Evolutionary conservation across 2,329 filamentous ascomycete species (phyloP).

Genomic region (Curvularia sp.): DNA sequence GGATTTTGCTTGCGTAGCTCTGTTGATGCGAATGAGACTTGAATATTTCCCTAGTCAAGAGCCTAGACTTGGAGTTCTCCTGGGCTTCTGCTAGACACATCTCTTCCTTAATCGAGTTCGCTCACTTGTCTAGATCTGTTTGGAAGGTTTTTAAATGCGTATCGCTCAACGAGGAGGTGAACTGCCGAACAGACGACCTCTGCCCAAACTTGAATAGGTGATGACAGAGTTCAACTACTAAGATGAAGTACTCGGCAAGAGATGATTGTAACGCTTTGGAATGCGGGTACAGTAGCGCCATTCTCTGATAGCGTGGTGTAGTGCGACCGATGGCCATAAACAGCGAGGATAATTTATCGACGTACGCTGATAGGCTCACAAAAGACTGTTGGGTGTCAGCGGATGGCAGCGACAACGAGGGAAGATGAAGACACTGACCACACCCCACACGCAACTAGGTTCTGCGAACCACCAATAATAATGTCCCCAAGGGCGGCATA

Average conservation of each 20-base stretch:
- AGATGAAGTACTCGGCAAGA: conserved; percentile 53
- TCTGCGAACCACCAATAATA: conserved; percentile 54
- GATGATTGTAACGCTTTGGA: conserved; percentile 48
- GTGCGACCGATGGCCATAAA: conserved; percentile 53
- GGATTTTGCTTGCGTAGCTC: conserved; percentile 29
- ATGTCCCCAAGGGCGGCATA: conserved; percentile 55
- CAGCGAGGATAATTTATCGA: conserved; percentile 51
- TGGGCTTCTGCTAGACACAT: conserved; percentile 34
- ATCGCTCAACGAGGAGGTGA: conserved; percentile 45
- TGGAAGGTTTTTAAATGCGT: conserved; percentile 44
- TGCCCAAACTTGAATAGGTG: conserved; percentile 43
- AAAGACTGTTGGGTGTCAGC: conserved; percentile 33
- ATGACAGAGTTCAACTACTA: conserved; percentile 52
- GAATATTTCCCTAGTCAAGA: conserved; percentile 24
- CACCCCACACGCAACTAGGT: conserved; percentile 55
- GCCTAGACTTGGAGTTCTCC: conserved; percentile 37
- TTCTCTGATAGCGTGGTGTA: conserved; percentile 51
- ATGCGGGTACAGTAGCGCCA: conserved; percentile 51
- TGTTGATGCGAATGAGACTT: conserved; percentile 22
- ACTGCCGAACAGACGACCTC: conserved; percentile 42
- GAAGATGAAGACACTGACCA: conserved; percentile 47
- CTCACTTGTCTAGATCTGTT: conserved; percentile 46
- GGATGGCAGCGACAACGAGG: conserved; percentile 26
- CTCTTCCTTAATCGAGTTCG: conserved; percentile 50
- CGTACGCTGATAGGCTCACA: conserved; percentile 41